Evolutionary conservation across 495 filamentous ascomycete genomes (phyloP), one percentile per base, ranked within the genome.

Genomic region (Xylaria flabelliformis): DNA sequence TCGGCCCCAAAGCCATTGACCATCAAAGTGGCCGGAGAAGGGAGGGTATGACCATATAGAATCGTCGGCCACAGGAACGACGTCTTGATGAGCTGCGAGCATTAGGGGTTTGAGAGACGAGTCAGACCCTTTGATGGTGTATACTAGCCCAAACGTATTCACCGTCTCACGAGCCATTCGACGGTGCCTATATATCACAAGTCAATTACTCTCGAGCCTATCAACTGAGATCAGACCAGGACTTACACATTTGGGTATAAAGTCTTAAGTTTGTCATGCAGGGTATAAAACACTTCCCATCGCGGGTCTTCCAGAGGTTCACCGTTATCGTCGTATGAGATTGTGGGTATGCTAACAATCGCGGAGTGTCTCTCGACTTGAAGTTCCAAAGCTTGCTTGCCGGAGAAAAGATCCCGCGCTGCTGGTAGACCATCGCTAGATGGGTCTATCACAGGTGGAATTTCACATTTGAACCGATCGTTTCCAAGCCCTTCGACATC

Each of bases 41-140:
- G 89, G 90, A 5, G 89, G 88, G 73, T 91, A 82, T 0, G 87
- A 88, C 90, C 90, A 92, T 67, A 86, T 83, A 12, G 83, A 82
- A 1, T 85, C 80, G 58, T 87, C 85, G 53, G 87, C 81, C 48
- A 90, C 89, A 42, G 90, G 90, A 15, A 91, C 89, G 17, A 91
- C 88, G 58, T 91, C 90, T 80, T 91, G 90, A 72, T 91, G 90
- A 0, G 88, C 89, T 75, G 87, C 88, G 53, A 92, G 83, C 29
- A 92, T 82, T 4, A 90, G 69, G 0, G 90, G 90, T 77, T 91
- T 90, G 53, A 88, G 83, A 17, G 79, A 81, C 5, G 78, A 64
- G 17, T 89, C 82, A 3, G 78, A 83, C 48, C 89, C 90, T 41
- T 88, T 79, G 73, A 89, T 86, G 7, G 88, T 91, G 77, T 83